Evolutionary conservation across 2,329 filamentous ascomycete genomes (phyloP).

Genomic region (Epichloe bromicola): DNA sequence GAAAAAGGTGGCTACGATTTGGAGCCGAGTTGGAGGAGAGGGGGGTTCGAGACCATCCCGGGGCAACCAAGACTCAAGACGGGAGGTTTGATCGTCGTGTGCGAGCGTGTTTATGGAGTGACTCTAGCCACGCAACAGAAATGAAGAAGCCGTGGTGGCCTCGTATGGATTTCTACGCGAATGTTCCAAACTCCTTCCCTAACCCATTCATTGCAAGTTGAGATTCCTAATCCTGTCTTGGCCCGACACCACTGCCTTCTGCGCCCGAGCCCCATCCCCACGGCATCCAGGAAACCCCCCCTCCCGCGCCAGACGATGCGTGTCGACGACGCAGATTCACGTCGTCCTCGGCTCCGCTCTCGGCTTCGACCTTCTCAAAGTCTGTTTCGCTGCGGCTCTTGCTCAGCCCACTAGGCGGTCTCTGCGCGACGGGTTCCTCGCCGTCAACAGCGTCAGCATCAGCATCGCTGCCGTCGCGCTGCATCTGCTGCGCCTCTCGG

Average conservation of each 20-base stretch:
- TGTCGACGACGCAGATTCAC: slow-evolving; percentile 22
- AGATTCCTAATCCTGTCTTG: slow-evolving; percentile 22
- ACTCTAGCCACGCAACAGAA: not conserved
- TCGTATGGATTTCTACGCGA: slow-evolving; percentile 9
- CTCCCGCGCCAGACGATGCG: slow-evolving; percentile 10
- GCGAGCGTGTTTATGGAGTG: not conserved
- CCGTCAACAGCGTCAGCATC: slow-evolving; percentile 17
- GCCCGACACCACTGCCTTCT: slow-evolving; percentile 21
- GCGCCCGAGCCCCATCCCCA: slow-evolving; percentile 30
- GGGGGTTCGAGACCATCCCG: no score
- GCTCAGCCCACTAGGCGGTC: slow-evolving; percentile 44
- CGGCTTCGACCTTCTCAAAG: slow-evolving; percentile 78
- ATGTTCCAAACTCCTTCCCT: slow-evolving; percentile 17
- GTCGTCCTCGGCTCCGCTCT: slow-evolving; percentile 48
- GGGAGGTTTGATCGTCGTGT: not conserved
- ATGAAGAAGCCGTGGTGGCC: not conserved
- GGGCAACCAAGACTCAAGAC: no score
- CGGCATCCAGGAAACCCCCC: slow-evolving; percentile 32
- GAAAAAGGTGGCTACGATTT: no score
- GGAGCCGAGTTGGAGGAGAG: no score
- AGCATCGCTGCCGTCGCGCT: slow-evolving; percentile 21
- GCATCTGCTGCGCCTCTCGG: slow-evolving; percentile 56
- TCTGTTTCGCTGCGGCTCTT: slow-evolving; percentile 80
- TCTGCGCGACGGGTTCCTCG: slow-evolving; percentile 21
- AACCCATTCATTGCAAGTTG: slow-evolving; percentile 10